Evolutionary conservation across 176 grass and related monocot genomes (phyloP), one percentile per base, ranked within the genome.

Genomic region (Paspalum notatum): DNA sequence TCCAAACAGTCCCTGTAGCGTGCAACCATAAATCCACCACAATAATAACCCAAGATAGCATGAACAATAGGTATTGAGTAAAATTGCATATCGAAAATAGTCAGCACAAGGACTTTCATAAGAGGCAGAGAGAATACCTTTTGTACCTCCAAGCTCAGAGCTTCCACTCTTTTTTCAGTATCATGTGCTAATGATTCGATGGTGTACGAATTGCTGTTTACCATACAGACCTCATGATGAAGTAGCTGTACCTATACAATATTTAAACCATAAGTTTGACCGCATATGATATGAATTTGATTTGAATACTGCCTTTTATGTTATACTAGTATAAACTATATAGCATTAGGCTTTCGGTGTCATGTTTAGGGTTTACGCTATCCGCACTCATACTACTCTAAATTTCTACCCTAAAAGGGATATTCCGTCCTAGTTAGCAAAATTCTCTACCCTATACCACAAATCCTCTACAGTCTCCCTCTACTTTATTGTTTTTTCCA

Each of bases 81-180:
- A 25, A 74, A 81, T 57, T 76, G 17, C 17, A 75, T 26, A 77
- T 27, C 15, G n/a, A n/a, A 62, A 80, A 16, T 67, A 21, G 21
- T 72, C 47, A 61, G 24, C 12, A 66, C 14, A 81, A 83, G 21
- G 10, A 76, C 12, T 40, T 86, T 66, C 16, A 47, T 69, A 25
- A 63, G 16, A 66, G 18, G 48, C 54, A 62, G 42, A 48, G 32
- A 71, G 24, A 32, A 64, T 78, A 97, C 94, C 86, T 89, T 93
- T 73, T 87, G 74, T 17, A 93, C 67, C 85, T 97, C 86, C 46
- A 63, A 91, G 82, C 73, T 81, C 62, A 97, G 71, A 70, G 78
- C 71, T 76, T 93, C 84, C 45, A 93, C 81, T 61, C 78, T 93
- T 93, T 69, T 77, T 66, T 87, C 90, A 63, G 84, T 77, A 74